Evolutionary conservation across 2,329 filamentous ascomycete species (phyloP), one percentile per base, ranked within the genome.

Genomic region (Calonectria crousiana): DNA sequence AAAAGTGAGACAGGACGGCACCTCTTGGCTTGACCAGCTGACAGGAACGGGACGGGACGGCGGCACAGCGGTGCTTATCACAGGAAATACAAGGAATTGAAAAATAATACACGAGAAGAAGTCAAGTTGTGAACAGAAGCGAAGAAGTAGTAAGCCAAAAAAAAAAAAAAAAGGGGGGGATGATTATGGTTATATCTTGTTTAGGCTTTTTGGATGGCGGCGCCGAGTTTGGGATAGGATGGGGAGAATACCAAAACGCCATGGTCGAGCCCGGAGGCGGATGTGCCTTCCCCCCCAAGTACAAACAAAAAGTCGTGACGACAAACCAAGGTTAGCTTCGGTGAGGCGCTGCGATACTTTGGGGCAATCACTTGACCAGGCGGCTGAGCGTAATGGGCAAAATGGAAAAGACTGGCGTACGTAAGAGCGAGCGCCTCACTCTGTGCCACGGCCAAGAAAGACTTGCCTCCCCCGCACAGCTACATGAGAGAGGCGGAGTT

Each of bases 321-420:
- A 67, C 69, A 52, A 71, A 26, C 26, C 23, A 67, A 65, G 32
- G 60, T 56, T 56, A 67, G 60, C 51, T 71, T 47, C 34, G 36
- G 36, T 26, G 69, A 49, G 60, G 58, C 44, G 68, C 26, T 65
- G 56, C 53, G 67, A 69, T 49, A 30, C 53, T 58, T 65, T 41
- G 66, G 47, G 32, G 47, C 47, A 23, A 49, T 71, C 68, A 71
- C 44, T 53, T 71, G 68, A 65, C 58, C 47, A 44, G 14, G 30
- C 41, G 23, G n/a, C 11, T 26, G n/a, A 11, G 38, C 28, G n/a
- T 34, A 53, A 68, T 34, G 26, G 51, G 32, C 51, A 36, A 26
- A 38, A 38, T 23, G 34, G 32, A 44, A 16, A 20, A 64, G 38
- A 32, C 36, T 47, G 26, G 36, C 28, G 28, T 64, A 47, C 60